Evolutionary conservation across 768 basidiomycete genomes (phyloP).

Genomic region (Boletus insuetus): DNA sequence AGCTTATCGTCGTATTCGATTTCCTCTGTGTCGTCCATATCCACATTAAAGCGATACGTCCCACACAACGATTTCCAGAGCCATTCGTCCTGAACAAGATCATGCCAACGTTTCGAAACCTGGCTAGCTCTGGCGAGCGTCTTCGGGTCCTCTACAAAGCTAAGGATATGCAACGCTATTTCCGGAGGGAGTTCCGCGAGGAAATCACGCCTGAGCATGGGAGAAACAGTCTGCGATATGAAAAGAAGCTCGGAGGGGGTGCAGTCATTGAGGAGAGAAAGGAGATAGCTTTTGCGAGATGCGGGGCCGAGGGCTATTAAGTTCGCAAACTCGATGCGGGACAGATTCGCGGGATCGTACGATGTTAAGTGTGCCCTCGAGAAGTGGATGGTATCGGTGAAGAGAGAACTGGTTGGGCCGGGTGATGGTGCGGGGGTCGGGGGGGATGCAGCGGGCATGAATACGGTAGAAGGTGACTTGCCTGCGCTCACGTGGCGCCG

Average conservation of each 20-base stretch:
- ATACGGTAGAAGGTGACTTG: constrained; percentile 35
- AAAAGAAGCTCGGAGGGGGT: constrained; percentile 62
- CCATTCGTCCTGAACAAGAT: constrained; percentile 67
- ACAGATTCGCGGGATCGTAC: constrained; percentile 25
- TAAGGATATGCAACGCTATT: constrained; percentile 70
- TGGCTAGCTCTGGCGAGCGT: constrained; percentile 66
- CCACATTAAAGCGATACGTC: constrained; percentile 45
- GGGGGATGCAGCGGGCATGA: constrained; percentile 54
- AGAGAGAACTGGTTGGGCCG: constrained; percentile 47
- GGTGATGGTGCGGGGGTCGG: constrained; percentile 66
- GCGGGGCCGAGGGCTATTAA: constrained; percentile 35
- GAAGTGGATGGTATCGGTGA: constrained; percentile 30
- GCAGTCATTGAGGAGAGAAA: constrained; percentile 50
- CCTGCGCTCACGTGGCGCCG: constrained; percentile 14
- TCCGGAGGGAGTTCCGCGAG: constrained; percentile 60
- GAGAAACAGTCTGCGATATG: constrained; percentile 61
- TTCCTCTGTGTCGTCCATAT: constrained; percentile 20
- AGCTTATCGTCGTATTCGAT: constrained; percentile 26
- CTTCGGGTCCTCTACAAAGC: constrained; percentile 71
- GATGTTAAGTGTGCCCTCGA: constrained; percentile 8
- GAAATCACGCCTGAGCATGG: constrained; percentile 64
- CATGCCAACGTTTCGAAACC: constrained; percentile 72
- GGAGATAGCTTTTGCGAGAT: constrained; percentile 50
- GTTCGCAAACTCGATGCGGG: constrained; percentile 34
- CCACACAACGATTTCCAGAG: constrained; percentile 80